Percentiles rank a stretch among this genome's conserved stretches.
These are phyloP conservation scores for Suillus subaureus DNA, from an alignment of 768 basidiomycete genomes.

Conservation along the genomic window DNA sequence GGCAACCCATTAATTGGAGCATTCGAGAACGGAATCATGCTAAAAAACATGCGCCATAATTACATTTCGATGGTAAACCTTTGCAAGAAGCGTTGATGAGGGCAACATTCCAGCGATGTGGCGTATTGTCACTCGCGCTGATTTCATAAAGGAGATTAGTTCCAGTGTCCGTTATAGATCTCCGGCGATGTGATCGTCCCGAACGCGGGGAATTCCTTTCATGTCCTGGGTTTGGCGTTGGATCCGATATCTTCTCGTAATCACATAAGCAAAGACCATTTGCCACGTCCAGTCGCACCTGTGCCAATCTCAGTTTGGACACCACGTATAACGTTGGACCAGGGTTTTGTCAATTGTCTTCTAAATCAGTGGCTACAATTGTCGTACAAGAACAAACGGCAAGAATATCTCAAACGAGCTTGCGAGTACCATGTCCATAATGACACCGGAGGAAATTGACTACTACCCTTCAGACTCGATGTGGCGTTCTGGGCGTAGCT, in stretches of 20 bases:
- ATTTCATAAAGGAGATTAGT: not conserved
- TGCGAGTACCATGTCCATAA: too few relatives aligned
- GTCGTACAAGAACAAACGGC: not conserved
- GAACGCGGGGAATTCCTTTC: constrained; percentile 31
- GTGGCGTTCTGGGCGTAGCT: not conserved
- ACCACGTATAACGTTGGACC: not conserved
- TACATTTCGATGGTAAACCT: not conserved
- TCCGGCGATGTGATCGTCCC: constrained; percentile 35
- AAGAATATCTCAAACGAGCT: too few relatives aligned
- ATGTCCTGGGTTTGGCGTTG: constrained; percentile 1
- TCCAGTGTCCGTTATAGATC: constrained; percentile 26
- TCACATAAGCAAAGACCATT: too few relatives aligned
- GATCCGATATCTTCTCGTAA: too few relatives aligned
- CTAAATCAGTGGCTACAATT: not conserved
- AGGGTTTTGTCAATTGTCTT: not conserved
- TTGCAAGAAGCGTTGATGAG: not conserved
- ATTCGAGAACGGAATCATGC: not conserved
- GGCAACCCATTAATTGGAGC: not conserved
- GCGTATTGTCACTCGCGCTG: not conserved
- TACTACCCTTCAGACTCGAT: not conserved
- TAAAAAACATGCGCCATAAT: not conserved
- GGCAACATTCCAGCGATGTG: not conserved
- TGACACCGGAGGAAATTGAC: not conserved
- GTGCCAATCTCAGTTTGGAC: too few relatives aligned
- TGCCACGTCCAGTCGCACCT: too few relatives aligned